Conservation (phyloP, 306 rosid genomes). For the Quercus ilex region DNA sequence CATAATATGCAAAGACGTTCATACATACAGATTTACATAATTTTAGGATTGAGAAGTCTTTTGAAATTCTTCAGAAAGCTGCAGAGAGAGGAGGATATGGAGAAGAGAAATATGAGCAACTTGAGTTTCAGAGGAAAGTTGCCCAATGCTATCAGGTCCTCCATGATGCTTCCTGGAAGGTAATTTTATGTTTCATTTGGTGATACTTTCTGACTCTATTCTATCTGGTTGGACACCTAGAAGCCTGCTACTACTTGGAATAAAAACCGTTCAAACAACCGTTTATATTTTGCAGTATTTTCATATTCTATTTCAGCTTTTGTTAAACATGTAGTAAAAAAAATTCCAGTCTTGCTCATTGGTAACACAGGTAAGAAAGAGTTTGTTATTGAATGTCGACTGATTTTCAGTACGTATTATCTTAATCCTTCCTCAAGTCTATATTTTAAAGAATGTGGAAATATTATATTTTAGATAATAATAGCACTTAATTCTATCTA, state of each 20-base stretch:
- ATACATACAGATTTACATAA: background rate
- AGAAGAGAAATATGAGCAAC: conserved; percentile 88
- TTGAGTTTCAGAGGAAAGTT: conserved; percentile 74
- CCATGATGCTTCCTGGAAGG: conserved; percentile 76
- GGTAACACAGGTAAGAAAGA: background rate
- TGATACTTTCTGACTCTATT: conserved; percentile 1
- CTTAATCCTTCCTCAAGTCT: background rate
- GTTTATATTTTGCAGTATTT: background rate
- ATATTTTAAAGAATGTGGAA: background rate
- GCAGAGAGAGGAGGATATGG: conserved; percentile 93
- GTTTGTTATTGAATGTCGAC: background rate
- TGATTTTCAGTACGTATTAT: background rate
- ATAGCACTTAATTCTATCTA: background rate
- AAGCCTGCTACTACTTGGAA: background rate
- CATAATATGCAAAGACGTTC: background rate
- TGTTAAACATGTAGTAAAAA: background rate
- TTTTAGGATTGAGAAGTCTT: background rate
- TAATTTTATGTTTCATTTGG: conserved; percentile 23
- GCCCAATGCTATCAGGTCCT: conserved; percentile 57
- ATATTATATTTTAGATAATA: background rate
- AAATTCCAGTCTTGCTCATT: background rate
- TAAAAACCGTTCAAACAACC: background rate
- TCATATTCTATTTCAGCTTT: background rate
- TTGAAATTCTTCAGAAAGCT: conserved; percentile 64
- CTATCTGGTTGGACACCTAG: background rate